Conservation (phyloP, 2,329 filamentous ascomycete species). For the Colletotrichum sublineola region DNA sequence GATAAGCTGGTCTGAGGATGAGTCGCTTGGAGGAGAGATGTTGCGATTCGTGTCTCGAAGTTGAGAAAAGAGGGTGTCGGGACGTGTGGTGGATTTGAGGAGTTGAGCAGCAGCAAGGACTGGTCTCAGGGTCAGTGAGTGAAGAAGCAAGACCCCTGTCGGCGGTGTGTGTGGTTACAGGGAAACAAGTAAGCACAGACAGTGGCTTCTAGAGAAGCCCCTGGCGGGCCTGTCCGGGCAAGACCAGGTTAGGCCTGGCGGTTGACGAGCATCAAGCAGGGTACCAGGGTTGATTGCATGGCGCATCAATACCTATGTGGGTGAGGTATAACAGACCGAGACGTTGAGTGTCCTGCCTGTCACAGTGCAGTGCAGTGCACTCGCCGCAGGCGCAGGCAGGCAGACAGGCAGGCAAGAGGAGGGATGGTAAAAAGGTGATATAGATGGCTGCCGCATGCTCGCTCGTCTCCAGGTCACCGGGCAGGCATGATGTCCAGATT, state of each 20-base stretch:
- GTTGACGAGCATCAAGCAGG: conserved; percentile 40
- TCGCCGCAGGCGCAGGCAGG: neutral
- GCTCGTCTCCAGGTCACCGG: neutral
- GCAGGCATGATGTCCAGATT: conserved; percentile 4
- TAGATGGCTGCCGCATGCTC: neutral
- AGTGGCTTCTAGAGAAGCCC: conserved; percentile 40
- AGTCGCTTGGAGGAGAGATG: conserved; percentile 37
- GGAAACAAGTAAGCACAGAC: conserved; percentile 38
- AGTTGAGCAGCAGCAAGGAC: conserved; percentile 22
- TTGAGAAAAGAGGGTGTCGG: conserved; percentile 40
- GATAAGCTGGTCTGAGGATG: conserved; percentile 39
- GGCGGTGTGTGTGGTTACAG: conserved; percentile 38
- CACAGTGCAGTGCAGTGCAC: neutral
- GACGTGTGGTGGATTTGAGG: conserved; percentile 35
- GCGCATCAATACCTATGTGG: conserved; percentile 6
- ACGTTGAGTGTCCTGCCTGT: neutral
- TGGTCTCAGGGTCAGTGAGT: conserved; percentile 32
- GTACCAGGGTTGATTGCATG: conserved; percentile 24
- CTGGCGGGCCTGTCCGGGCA: conserved; percentile 37
- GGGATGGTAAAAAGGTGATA: conserved; percentile 9
- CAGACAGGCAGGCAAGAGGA: neutral
- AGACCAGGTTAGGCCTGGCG: conserved; percentile 39
- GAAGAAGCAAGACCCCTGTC: conserved; percentile 33
- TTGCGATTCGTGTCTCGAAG: conserved; percentile 42
- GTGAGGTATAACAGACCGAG: conserved; percentile 2